Percentiles rank a stretch among this genome's conserved stretches.
These are phyloP conservation scores for Fragaria iinumae DNA, from an alignment of 306 rosid species.

Conservation along the genomic window DNA sequence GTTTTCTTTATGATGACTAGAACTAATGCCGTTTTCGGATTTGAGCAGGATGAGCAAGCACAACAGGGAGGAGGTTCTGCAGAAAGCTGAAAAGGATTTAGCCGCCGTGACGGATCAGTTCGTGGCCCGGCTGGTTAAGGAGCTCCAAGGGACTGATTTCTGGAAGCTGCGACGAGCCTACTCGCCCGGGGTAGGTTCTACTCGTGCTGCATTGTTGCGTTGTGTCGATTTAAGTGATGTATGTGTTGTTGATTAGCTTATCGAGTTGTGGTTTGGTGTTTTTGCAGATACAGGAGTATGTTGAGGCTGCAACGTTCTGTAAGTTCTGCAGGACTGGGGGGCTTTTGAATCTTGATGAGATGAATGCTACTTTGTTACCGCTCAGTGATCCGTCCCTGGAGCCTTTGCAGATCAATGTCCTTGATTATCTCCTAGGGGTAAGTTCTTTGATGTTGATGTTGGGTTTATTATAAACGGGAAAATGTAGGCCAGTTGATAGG, in stretches of 20 bases:
- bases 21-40: neutral
- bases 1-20: neutral
- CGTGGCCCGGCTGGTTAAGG: slow-evolving; percentile 60
- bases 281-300: slow-evolving; percentile 88
- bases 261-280: slow-evolving; percentile 5
- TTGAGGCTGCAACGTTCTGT: slow-evolving; percentile 92
- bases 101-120: slow-evolving; percentile 60
- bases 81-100: slow-evolving; percentile 89
- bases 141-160: slow-evolving; percentile 87
- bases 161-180: slow-evolving; percentile 98
- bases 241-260: slow-evolving; percentile 26
- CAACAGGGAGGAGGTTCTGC: slow-evolving; percentile 77
- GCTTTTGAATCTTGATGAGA: slow-evolving; percentile 84
- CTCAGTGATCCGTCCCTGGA: slow-evolving; percentile 69
- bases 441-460: slow-evolving; percentile 13
- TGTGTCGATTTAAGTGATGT: neutral
- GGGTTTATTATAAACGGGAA: too few relatives aligned
- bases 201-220: slow-evolving; percentile 2
- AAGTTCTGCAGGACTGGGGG: slow-evolving; percentile 81
- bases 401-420: slow-evolving; percentile 85
- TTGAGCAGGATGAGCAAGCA: slow-evolving; percentile 68
- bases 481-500: too few relatives aligned
- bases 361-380: slow-evolving; percentile 61
- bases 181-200: slow-evolving; percentile 77
- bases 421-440: slow-evolving; percentile 95